Conservation (phyloP, 2,329 filamentous ascomycete species). For the Atkinsonella hypoxylon region DNA sequence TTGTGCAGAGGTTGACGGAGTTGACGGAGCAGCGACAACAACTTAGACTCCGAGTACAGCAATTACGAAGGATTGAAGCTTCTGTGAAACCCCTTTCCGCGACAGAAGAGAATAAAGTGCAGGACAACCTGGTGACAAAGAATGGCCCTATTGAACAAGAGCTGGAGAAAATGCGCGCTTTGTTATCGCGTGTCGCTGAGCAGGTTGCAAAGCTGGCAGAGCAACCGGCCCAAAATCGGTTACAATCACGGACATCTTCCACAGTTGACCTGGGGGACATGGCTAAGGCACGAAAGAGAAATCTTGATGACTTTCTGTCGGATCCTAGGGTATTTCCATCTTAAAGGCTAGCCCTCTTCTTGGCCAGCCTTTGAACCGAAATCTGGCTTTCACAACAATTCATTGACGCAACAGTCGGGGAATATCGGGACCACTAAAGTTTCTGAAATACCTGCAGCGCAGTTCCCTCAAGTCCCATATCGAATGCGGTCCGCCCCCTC, state of each 20-base stretch:
- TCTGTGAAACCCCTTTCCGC: slow-evolving; percentile 33
- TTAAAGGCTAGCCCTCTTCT: slow-evolving; percentile 1
- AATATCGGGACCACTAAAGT: not conserved
- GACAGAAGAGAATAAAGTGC: slow-evolving; percentile 28
- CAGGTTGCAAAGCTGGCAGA: slow-evolving; percentile 31
- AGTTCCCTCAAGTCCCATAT: slow-evolving; percentile 13
- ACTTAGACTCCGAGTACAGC: slow-evolving; percentile 29
- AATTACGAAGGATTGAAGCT: slow-evolving; percentile 35
- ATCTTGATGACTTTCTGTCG: slow-evolving; percentile 30
- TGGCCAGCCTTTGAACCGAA: too few species aligned
- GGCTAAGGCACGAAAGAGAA: slow-evolving; percentile 27
- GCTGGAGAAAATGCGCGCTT: slow-evolving; percentile 51
- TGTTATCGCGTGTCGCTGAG: slow-evolving; percentile 47
- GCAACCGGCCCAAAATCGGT: slow-evolving; percentile 2
- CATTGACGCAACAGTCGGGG: not conserved
- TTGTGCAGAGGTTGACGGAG: slow-evolving; percentile 34
- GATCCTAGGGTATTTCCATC: slow-evolving; percentile 12
- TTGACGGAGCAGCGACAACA: slow-evolving; percentile 30
- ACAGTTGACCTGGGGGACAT: slow-evolving; percentile 22
- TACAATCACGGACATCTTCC: slow-evolving; percentile 7
- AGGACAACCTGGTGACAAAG: slow-evolving; percentile 55
- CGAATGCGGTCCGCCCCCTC: slow-evolving; percentile 16
- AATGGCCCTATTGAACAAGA: slow-evolving; percentile 55
- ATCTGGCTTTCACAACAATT: not conserved
- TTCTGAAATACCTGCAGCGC: slow-evolving; percentile 11